These are phyloP conservation scores for Inga oerstediana DNA, from an alignment of 306 rosid species.

Conservation along the genomic window DNA sequence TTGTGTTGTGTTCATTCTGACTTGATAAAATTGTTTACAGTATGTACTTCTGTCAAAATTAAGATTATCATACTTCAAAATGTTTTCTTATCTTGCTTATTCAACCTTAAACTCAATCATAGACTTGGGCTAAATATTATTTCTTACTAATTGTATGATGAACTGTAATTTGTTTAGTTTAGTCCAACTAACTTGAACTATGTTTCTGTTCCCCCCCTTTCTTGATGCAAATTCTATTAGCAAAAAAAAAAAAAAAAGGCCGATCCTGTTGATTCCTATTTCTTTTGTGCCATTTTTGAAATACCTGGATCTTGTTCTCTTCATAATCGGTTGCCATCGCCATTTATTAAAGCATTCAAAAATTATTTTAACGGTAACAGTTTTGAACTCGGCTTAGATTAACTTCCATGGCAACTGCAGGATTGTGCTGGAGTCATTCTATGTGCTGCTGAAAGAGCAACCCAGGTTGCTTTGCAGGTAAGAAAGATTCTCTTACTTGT, in stretches of 20 bases:
- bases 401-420: constrained; percentile 51
- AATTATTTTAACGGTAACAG: not conserved
- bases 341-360: not conserved
- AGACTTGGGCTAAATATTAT: constrained; percentile 7
- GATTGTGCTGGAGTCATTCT: constrained; percentile 97
- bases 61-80: constrained; percentile 13
- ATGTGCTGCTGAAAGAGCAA: constrained; percentile 91
- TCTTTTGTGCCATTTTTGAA: not conserved
- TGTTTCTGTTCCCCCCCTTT: constrained; percentile 1
- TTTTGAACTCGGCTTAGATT: not conserved
- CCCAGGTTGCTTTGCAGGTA: constrained; percentile 94
- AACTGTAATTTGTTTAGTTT: not conserved
- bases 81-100: not conserved
- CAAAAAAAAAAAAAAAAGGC: not conserved
- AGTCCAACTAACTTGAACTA: constrained; percentile 5
- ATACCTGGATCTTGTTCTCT: not conserved
- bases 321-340: not conserved
- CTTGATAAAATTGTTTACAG: not conserved
- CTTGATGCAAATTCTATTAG: not conserved
- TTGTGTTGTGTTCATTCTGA: not conserved
- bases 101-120: not conserved
- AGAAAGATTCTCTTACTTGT: constrained; percentile 8
- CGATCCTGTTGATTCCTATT: not conserved
- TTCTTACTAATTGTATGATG: not conserved
- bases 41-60: not conserved